Conservation (phyloP, 139 green algal species). For the Volvox africanus region DNA sequence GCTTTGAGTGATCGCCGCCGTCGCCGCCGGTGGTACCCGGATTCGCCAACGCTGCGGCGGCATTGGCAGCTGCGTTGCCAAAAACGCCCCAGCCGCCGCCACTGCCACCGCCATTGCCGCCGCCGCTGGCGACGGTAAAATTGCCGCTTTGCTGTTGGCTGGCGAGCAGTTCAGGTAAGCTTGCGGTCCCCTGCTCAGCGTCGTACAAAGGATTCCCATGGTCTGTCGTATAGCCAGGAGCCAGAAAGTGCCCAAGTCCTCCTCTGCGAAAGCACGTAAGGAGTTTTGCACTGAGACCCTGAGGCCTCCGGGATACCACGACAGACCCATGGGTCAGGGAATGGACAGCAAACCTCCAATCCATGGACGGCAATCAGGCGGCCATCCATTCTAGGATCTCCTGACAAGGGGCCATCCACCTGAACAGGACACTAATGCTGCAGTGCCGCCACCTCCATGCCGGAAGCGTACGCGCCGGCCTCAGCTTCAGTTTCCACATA, state of each 20-base stretch:
- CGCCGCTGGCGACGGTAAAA: neutral
- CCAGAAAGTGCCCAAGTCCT: neutral
- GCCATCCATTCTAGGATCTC: too few species aligned
- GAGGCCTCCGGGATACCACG: too few species aligned
- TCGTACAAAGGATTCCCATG: constrained; percentile 27
- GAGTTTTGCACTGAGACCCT: too few species aligned
- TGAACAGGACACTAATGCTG: too few species aligned
- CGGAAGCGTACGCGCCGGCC: too few species aligned
- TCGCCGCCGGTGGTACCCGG: neutral
- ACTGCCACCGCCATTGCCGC: neutral
- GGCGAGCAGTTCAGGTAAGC: neutral
- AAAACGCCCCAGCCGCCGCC: neutral
- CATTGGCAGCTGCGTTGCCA: neutral
- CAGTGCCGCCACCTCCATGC: too few species aligned
- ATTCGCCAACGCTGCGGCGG: neutral
- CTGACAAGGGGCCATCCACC: too few species aligned
- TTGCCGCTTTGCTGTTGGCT: neutral
- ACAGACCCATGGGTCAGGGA: too few species aligned
- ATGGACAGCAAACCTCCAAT: too few species aligned
- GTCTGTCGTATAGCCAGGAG: neutral
- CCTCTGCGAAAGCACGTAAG: too few species aligned
- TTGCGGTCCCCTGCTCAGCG: neutral
- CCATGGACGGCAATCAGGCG: too few species aligned
- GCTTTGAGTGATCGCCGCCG: neutral
- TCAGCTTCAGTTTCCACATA: too few species aligned